Evolutionary conservation across 176 grass and related monocot species (phyloP), one percentile per base, ranked within the genome.

Genomic region (Olyra latifolia): DNA sequence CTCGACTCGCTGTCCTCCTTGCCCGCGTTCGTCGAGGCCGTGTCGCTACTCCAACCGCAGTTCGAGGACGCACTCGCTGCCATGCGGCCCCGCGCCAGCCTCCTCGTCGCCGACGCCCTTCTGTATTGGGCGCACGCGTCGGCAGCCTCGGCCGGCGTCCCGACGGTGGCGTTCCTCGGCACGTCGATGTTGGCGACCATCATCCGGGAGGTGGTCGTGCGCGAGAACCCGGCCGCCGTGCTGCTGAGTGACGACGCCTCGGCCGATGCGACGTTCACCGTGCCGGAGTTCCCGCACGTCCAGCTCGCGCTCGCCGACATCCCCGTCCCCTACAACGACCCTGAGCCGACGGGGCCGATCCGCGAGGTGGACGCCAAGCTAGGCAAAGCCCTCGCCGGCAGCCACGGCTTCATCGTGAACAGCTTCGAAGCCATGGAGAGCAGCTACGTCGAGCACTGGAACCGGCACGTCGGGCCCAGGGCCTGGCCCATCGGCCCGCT

Each of bases 401-500:
- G 85, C 85, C 23, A 15, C 6, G 78, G 72, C 13, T 29, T 87
- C 6, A 82, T 87, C 72, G 46, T 87, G 27, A 82, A 87, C 83
- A 79, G 56, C 71, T 87, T 76, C 54, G 32, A 62, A 17, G 53
- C 8, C 23, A 24, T 76, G 29, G 85, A 87, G 44, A 14, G 1
- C 22, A 53, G 0, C 22, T 87, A 87, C 71, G 30, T 87, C 62
- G 43, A 82, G 54, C 62, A 43, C 62, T 87, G 85, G 83, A 50
- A 71, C 55, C n/a, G 35, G 55, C 74, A 78, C 16, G 25, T 62
- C 35, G n/a, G 55, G 7, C 83, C 44, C 5, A 62, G 16, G 66
- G 83, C 46, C 0, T 85, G 64, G 64, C 42, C 73, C 55, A 41
- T 84, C 42, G 74, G 82, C 42, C 82, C 82, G 0, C 4, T 84